These are phyloP conservation scores for Pseudogymnoascus sp. DNA, from an alignment of 2,329 filamentous ascomycete genomes.

Conservation along the genomic window DNA sequence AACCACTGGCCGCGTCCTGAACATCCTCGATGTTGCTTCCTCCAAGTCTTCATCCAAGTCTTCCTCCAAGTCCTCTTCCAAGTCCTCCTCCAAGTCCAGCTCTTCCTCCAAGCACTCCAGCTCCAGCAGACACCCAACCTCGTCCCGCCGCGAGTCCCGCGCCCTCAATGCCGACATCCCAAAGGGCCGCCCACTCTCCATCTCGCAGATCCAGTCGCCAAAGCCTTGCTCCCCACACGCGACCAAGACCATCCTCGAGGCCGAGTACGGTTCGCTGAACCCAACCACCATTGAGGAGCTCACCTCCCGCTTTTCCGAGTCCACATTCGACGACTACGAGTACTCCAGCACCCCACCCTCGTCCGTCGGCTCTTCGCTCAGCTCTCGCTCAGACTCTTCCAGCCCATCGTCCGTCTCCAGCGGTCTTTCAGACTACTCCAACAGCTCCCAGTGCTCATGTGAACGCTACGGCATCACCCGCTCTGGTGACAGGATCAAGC, in stretches of 20 bases:
- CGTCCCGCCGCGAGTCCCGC: constrained; percentile 31
- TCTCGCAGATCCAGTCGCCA: constrained; percentile 83
- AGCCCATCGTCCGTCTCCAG: constrained; percentile 54
- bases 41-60: constrained; percentile 43
- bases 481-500: constrained; percentile 84
- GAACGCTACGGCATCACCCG: constrained; percentile 96
- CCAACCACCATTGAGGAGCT: constrained; percentile 71
- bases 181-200: constrained; percentile 81
- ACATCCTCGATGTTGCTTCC: constrained; percentile 84
- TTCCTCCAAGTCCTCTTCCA: constrained; percentile 35
- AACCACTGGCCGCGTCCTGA: constrained; percentile 92
- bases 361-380: constrained; percentile 63
- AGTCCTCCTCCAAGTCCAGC: constrained; percentile 34
- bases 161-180: constrained; percentile 58
- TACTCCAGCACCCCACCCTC: constrained; percentile 54
- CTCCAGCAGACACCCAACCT: constrained; percentile 40
- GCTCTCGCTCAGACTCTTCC: constrained; percentile 65
- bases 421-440: constrained; percentile 68
- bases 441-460: constrained; percentile 77
- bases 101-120: constrained; percentile 35
- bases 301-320: constrained; percentile 61
- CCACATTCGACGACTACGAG: constrained; percentile 50
- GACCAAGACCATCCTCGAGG: constrained; percentile 77
- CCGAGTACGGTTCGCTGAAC: constrained; percentile 56
- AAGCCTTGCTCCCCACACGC: constrained; percentile 84